These are phyloP conservation scores for Didymella sp. DNA, from an alignment of 2,329 filamentous ascomycete genomes.

Conservation along the genomic window DNA sequence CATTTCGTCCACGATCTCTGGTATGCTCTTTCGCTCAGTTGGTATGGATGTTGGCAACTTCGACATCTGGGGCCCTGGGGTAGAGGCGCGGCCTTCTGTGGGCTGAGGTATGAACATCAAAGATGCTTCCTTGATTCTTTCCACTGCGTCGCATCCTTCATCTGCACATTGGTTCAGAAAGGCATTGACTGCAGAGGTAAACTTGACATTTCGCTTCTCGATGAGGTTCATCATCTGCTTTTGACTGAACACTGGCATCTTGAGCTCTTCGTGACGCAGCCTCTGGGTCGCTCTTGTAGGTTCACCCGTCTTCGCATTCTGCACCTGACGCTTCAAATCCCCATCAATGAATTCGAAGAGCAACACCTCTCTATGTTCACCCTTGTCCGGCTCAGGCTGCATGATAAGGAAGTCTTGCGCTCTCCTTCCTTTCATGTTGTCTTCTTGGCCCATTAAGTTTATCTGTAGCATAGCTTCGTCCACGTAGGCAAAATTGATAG, in stretches of 20 bases:
- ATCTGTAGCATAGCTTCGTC: slow-evolving; percentile 84
- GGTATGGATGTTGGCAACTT: slow-evolving; percentile 76
- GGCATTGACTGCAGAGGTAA: slow-evolving; percentile 74
- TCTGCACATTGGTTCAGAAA: slow-evolving; percentile 78
- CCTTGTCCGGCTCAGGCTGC: slow-evolving; percentile 46
- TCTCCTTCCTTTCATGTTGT: slow-evolving; percentile 66
- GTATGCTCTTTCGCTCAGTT: slow-evolving; percentile 76
- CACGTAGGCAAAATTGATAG: slow-evolving; percentile 84
- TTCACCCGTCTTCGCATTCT: slow-evolving; percentile 75
- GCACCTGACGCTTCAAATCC: slow-evolving; percentile 82
- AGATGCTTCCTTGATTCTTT: slow-evolving; percentile 66
- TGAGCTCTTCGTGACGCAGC: slow-evolving; percentile 78
- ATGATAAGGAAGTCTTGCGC: slow-evolving; percentile 55
- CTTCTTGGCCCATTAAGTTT: slow-evolving; percentile 74
- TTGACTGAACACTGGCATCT: slow-evolving; percentile 91
- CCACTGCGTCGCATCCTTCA: slow-evolving; percentile 70
- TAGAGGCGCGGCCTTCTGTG: slow-evolving; percentile 54
- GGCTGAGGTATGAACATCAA: slow-evolving; percentile 69
- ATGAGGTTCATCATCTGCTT: slow-evolving; percentile 90
- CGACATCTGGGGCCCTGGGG: slow-evolving; percentile 51
- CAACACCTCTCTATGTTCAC: slow-evolving; percentile 71
- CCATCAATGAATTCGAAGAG: slow-evolving; percentile 94
- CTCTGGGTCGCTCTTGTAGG: slow-evolving; percentile 71
- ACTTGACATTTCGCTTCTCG: slow-evolving; percentile 86
- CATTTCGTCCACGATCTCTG: slow-evolving; percentile 85